Evolutionary conservation across 2,329 filamentous ascomycete genomes (phyloP).

Genomic region (Fusarium oligoseptatum): DNA sequence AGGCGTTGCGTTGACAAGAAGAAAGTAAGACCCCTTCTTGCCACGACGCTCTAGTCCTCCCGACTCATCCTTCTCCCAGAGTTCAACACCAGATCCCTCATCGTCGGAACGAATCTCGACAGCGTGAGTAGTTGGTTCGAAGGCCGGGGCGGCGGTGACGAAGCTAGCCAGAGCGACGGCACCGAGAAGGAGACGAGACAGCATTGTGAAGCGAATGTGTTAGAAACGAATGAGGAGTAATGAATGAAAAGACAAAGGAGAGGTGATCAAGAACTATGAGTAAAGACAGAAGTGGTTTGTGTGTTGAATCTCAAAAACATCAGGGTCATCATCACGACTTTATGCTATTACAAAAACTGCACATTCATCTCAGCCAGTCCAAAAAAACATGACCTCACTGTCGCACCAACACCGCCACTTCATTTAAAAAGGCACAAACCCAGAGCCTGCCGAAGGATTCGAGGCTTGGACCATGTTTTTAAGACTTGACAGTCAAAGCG

Average conservation of each 20-base stretch:
- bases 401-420: neutral
- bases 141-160: neutral
- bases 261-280: neutral
- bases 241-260: neutral
- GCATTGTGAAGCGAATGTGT: neutral
- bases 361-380: neutral
- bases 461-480: neutral
- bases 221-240: neutral
- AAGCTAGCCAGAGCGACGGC: neutral
- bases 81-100: neutral
- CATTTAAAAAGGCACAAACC: neutral
- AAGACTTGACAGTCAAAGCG: neutral
- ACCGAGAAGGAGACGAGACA: neutral
- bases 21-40: neutral
- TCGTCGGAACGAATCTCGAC: neutral
- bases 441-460: neutral
- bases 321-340: neutral
- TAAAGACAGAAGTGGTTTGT: neutral
- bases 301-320: neutral
- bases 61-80: neutral
- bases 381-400: neutral
- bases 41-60: neutral
- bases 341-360: neutral
- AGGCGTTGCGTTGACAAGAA: neutral
- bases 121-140: neutral